phyloP scores from a whole-genome alignment of 2,329 filamentous ascomycete species.

The Paecilomyces niveus region DNA sequence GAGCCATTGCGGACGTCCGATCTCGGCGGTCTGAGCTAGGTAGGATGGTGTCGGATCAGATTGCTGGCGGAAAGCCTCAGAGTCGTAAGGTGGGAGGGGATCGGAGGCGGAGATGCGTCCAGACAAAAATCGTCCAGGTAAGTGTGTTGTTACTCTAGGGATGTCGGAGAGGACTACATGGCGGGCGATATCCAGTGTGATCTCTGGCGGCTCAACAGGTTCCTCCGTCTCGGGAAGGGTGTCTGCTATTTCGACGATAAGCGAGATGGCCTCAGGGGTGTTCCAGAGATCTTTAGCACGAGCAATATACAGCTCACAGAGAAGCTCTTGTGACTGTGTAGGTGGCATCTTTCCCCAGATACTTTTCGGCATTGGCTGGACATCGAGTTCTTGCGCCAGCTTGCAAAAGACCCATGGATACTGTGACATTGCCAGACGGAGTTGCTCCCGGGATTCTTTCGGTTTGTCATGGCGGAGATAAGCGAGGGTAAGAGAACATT shows the following conservation, averaged over 20 bases:
- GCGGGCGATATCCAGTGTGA: constrained; percentile 56
- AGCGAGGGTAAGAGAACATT: constrained; percentile 70
- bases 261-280: constrained; percentile 59
- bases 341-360: constrained; percentile 75
- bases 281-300: constrained; percentile 82
- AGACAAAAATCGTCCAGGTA: constrained; percentile 60
- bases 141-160: constrained; percentile 60
- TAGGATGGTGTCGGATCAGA: constrained; percentile 26
- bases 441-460: constrained; percentile 56
- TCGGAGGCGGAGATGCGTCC: constrained; percentile 69
- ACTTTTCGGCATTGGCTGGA: constrained; percentile 66
- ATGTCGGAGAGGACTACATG: constrained; percentile 74
- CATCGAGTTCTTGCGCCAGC: constrained; percentile 71
- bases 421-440: constrained; percentile 61
- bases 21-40: constrained; percentile 22
- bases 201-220: constrained; percentile 38
- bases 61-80: constrained; percentile 29
- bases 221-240: constrained; percentile 40
- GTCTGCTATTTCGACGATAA: constrained; percentile 65
- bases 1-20: constrained; percentile 27
- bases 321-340: constrained; percentile 58
- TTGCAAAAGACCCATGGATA: constrained; percentile 80
- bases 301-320: constrained; percentile 67
- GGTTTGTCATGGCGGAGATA: constrained; percentile 63
- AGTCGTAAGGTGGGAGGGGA: constrained; percentile 64